Base-by-base conservation (phyloP, 345 rosid species). In the Arabis alpina region DNA sequence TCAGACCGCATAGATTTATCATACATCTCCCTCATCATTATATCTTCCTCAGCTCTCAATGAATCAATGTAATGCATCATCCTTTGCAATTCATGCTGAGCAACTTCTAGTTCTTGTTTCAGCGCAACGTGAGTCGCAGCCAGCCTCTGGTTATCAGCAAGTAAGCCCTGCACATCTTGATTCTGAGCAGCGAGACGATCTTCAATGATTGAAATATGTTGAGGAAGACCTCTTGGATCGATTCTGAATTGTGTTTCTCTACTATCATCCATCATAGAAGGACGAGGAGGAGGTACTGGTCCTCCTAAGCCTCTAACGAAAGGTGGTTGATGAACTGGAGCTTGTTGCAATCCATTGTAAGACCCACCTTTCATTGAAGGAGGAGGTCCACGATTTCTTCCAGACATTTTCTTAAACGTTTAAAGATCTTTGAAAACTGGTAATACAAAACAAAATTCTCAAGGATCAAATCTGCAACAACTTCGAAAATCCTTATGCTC, bases 111-210 rank as follows among this genome's bases (percentile, higher is more conserved):
- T 32, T 91, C 99, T 76, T 94, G 99, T 82, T 94, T 94, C 4
- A 94, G 76, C 2, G 99, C 97, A 36, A 94, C 98, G 52, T 89
- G 99, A 6, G 96, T 94, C 0, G 98, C 98, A 47, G 96, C 97
- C 1, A 88, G 76, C 60, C 90, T 71, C 80, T 91, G 97, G 63
- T 91, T 91, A 77, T 94, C 98, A 19, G 85, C 98, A 47, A 94
- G 74, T 4, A 94, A 82, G 11, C 81, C 96, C 74, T 91, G 99
- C 66, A 91, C 86, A n/a, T 88, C 98, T 65, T 94, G 95, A 65
- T 86, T 84, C 27, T 94, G 99, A 49, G 83, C 87, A 4, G 87
- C 89, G 19, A 93, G 84, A 64, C 79, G 85, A 53, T 91, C 96
- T 75, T 94, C 93, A 9, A 94, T 59, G 15, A 91, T 73, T 0